phyloP scores from a whole-genome alignment of 2,329 filamentous ascomycete species.

The Ophiostoma quercus region DNA sequence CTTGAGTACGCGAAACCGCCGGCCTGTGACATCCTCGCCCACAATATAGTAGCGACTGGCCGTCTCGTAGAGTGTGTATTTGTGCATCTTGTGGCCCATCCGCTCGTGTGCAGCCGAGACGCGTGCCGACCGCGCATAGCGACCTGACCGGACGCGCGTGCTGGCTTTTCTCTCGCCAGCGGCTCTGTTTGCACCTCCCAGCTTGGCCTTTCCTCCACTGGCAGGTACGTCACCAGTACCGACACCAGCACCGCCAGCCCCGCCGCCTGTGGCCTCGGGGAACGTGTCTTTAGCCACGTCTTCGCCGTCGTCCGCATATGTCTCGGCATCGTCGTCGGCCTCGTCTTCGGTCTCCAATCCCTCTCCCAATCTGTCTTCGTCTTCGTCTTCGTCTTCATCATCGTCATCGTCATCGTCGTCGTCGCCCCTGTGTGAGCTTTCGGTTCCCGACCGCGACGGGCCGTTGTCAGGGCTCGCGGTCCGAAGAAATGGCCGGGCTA shows the following conservation, averaged over 20 bases:
- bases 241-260: not conserved
- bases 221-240: not conserved
- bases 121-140: slow-evolving; percentile 14
- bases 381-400: slow-evolving; percentile 32
- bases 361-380: slow-evolving; percentile 35
- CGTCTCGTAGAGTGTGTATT: slow-evolving; percentile 96
- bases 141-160: slow-evolving; percentile 8
- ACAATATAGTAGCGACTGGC: slow-evolving; percentile 90
- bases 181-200: not conserved
- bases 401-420: slow-evolving; percentile 29
- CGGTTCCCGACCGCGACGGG: slow-evolving; percentile 29
- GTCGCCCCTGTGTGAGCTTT: slow-evolving; percentile 22
- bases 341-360: slow-evolving; percentile 26
- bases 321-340: slow-evolving; percentile 3
- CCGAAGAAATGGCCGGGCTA: slow-evolving; percentile 54
- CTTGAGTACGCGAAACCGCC: slow-evolving; percentile 83
- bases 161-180: slow-evolving; percentile 13
- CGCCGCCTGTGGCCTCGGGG: not conserved
- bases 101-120: slow-evolving; percentile 30
- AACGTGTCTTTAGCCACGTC: not conserved
- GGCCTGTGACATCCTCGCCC: slow-evolving; percentile 84
- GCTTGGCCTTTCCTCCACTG: not conserved
- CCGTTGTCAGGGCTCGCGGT: slow-evolving; percentile 46
- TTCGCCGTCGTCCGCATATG: not conserved
- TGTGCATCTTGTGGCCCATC: slow-evolving; percentile 70